Evolutionary conservation across 495 filamentous ascomycete species (phyloP), one percentile per base, ranked within the genome.

Genomic region (Neurospora sp.): DNA sequence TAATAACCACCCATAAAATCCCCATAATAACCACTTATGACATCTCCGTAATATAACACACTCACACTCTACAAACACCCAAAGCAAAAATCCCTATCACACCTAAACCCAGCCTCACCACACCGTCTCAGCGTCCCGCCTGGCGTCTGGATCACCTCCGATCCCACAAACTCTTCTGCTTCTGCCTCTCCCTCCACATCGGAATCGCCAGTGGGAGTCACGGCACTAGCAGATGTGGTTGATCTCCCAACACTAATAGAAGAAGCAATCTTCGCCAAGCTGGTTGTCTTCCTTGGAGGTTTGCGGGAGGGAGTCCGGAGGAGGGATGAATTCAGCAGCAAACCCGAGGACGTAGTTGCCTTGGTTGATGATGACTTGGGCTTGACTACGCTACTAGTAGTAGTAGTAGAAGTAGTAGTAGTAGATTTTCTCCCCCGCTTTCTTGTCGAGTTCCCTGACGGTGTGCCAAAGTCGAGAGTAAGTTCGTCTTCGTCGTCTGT

Each of bases 31-130:
- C 11, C 39, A 41, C 39, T 11, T 12, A 5, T 35, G 35, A 14
- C 39, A 44, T 44, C 14, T 44, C 12, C 5, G 7, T 44, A 44
- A 44, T 38, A 38, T 38, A 38, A 38, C 37, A 38, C 37, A 38
- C 37, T 38, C 37, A 38, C 37, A 38, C 37, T 8, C 37, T 71
- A 76, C 31, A 76, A 79, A 70, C 84, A 85, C 5, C 79, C 78
- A 73, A 85, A 82, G 75, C 84, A 85, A 74, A 85, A 85, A 44
- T 78, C 75, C 39, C 79, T 76, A 20, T 78, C 78, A 72, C 83
- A 85, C 39, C 72, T 74, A 70, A 84, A 85, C 18, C 80, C 83
- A 72, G 78, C 77, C 70, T 81, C 76, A 4, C 84, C 84, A 72
- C 84, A 85, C 44, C 77, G 71, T n/a, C 80, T 73, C 59, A 79